A percentile compares a stretch with the other conserved stretches of the same genome.
These are phyloP conservation scores for Camillea tinctor DNA, from an alignment of 2,329 filamentous ascomycete genomes.

Conservation along the genomic window DNA sequence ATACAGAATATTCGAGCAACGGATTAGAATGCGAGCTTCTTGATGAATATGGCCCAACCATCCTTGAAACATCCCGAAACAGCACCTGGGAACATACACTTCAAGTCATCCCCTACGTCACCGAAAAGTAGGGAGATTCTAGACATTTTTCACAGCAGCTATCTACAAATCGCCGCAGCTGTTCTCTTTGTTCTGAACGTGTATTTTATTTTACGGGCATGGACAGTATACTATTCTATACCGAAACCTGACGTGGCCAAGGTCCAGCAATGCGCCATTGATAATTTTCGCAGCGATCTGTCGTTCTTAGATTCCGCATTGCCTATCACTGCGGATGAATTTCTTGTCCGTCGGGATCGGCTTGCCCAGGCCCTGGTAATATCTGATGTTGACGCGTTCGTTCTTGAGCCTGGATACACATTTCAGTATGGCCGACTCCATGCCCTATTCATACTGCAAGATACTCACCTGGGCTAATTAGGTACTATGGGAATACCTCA, in stretches of 20 bases:
- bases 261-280: constrained; percentile 47
- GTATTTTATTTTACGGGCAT: constrained; percentile 3
- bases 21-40: no score
- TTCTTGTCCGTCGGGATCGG: constrained; percentile 53
- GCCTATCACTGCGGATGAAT: constrained; percentile 51
- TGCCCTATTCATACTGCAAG: no score
- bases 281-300: constrained; percentile 47
- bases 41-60: background rate
- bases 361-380: constrained; percentile 53
- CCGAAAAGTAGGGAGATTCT: background rate
- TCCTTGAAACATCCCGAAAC: background rate
- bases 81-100: no score
- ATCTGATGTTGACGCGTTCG: constrained; percentile 55
- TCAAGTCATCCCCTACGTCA: background rate
- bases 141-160: background rate
- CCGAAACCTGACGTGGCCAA: constrained; percentile 10
- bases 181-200: constrained; percentile 2
- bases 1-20: no score
- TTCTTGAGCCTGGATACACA: constrained; percentile 63
- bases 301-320: constrained; percentile 49
- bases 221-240: background rate
- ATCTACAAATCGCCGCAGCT: background rate
- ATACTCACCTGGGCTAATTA: background rate
- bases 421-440: constrained; percentile 47
- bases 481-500: constrained; percentile 60